Evolutionary conservation across 805 yeast species (phyloP), one percentile per base, ranked within the genome.

Genomic region (Metschnikowia sp.): DNA sequence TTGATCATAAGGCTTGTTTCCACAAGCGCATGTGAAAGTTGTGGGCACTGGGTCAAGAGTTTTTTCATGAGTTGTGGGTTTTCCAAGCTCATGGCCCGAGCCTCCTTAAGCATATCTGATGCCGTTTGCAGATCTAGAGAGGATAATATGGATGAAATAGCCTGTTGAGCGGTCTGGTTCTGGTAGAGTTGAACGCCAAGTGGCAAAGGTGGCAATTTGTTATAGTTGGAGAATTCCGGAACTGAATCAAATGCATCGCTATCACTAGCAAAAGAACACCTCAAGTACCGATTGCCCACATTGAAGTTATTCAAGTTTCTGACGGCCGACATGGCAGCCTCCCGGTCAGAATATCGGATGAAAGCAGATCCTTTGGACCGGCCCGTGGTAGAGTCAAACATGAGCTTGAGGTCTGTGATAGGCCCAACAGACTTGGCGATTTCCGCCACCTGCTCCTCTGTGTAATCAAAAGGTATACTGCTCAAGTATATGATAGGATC

Each of bases 401-500:
- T 76, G 60, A 92, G 76, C 61, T 84, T 83, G 49, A 88, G 70
- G 46, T 79, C 81, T 26, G 79, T 77, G 2, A 92, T 92, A 0
- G 97, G 96, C 1, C 97, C 98, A 2, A 88, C 94, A 2, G 95
- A 83, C 48, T 77, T 74, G 51, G 96, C 95, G 11, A 92, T 80
- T 53, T 88, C 96, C 55, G 80, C 67, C n/a, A 92, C 84, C 64
- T 91, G 97, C 57, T 89, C 96, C 63, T 92, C 98, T 0, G 97
- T 87, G 60, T 87, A 89, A 59, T 92, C 97, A 62, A 83, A 89
- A 1, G 98, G 98, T 34, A 92, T 86, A 12, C 88, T 84, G 3
- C 96, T 96, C 36, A 91, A 79, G 58, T 86, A 86, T 2, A 89
- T 85, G 22, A 50, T 52, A 30, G 52, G 50, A 22, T 54, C 56